Percentiles rank a stretch among this genome's conserved stretches.
Conservation (phyloP, 2,329 filamentous ascomycete species). For the Cladosporium sp. region DNA sequence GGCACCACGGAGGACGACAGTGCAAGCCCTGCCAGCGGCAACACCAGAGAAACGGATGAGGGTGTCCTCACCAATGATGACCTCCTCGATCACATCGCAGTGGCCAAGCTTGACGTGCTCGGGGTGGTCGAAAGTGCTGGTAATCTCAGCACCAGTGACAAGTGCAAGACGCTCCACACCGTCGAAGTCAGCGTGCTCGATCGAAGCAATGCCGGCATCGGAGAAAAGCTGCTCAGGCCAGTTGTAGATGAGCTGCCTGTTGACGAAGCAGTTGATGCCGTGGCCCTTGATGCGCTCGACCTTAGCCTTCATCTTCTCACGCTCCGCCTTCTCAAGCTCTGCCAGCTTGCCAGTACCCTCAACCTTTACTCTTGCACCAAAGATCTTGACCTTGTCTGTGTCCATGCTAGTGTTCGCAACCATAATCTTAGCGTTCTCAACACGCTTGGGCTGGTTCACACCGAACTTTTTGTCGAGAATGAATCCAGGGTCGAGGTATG, state of each 20-base stretch:
- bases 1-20: constrained; percentile 90
- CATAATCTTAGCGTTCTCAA: constrained; percentile 97
- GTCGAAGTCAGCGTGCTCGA: constrained; percentile 98
- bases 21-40: constrained; percentile 89
- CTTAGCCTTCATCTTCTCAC: constrained; percentile 99
- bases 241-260: constrained; percentile 98
- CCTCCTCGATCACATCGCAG: constrained; percentile 93
- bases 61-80: constrained; percentile 97
- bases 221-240: constrained; percentile 99
- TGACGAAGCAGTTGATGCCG: constrained; percentile 99
- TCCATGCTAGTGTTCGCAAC: constrained; percentile 99
- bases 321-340: constrained; percentile 96
- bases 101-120: constrained; percentile 94
- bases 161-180: constrained; percentile 92
- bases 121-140: constrained; percentile 95
- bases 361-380: constrained; percentile 94
- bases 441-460: constrained; percentile 93
- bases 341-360: constrained; percentile 93
- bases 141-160: constrained; percentile 94
- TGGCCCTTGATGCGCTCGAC: constrained; percentile 98
- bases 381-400: constrained; percentile 99
- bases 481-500: constrained; percentile 96
- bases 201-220: constrained; percentile 95
- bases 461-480: constrained; percentile 99
- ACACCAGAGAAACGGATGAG: constrained; percentile 97